Conservation (phyloP, 257 asterid species). For the Nicotiana noctiflora region DNA sequence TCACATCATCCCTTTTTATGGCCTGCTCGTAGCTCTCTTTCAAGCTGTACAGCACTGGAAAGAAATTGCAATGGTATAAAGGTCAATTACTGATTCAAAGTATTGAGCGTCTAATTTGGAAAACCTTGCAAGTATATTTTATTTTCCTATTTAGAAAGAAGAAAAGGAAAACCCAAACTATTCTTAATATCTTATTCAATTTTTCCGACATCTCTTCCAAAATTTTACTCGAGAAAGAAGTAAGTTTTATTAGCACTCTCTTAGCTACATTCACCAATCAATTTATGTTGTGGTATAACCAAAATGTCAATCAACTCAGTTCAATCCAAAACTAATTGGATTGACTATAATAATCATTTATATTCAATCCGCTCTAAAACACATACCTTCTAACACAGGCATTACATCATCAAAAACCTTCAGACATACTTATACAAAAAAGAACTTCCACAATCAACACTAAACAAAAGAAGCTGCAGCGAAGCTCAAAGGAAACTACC, state of each 20-base stretch:
- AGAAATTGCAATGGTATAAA: neutral
- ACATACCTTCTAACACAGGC: neutral
- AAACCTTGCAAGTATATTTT: neutral
- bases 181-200: neutral
- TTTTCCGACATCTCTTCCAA: neutral
- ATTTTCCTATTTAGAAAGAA: neutral
- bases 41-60: slow-evolving; percentile 79
- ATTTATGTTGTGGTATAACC: neutral
- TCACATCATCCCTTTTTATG: slow-evolving; percentile 73
- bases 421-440: neutral
- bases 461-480: neutral
- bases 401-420: neutral
- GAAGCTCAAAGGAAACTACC: neutral
- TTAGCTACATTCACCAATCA: neutral
- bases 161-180: neutral
- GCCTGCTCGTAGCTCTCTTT: slow-evolving; percentile 80
- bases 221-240: neutral
- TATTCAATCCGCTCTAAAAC: neutral
- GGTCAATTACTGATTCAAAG: neutral
- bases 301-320: neutral
- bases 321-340: neutral
- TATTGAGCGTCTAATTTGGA: neutral
- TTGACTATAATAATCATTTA: neutral
- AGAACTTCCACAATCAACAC: neutral
- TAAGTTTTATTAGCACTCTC: neutral